Evolutionary conservation across 139 green algal species (phyloP).

Genomic region (Coelastrella sp.): DNA sequence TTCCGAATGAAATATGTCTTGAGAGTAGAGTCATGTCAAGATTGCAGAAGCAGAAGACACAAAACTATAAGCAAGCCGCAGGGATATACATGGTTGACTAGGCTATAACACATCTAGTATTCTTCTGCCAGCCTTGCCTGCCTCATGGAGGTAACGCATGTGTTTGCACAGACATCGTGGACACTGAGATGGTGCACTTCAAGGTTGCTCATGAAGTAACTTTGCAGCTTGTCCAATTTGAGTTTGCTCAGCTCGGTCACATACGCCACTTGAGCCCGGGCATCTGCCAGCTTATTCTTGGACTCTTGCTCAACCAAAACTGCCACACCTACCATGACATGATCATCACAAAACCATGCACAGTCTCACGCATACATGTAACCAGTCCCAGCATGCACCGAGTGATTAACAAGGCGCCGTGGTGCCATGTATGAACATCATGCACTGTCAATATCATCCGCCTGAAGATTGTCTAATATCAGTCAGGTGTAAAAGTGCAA

Average conservation of each 20-base stretch:
- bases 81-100: background rate
- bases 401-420: background rate
- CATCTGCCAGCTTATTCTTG: background rate
- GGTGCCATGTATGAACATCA: no score
- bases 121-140: constrained; percentile 15
- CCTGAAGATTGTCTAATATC: no score
- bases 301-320: constrained; percentile 3
- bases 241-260: constrained; percentile 24
- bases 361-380: no score
- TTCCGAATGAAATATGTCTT: no score
- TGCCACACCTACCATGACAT: constrained; percentile 22
- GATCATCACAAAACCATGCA: background rate
- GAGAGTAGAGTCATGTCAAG: no score
- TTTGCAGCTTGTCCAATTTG: constrained; percentile 10
- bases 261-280: constrained; percentile 33
- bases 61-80: no score
- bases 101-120: constrained; percentile 17
- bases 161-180: background rate
- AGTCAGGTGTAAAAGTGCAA: no score
- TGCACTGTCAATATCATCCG: no score
- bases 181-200: constrained; percentile 5
- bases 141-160: background rate
- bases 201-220: constrained; percentile 11
- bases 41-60: no score
- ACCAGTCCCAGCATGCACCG: no score